Percentiles rank a stretch among this genome's conserved stretches.
Conservation (phyloP, 495 filamentous ascomycete genomes). For the Massariosphaeria phaeospora region DNA sequence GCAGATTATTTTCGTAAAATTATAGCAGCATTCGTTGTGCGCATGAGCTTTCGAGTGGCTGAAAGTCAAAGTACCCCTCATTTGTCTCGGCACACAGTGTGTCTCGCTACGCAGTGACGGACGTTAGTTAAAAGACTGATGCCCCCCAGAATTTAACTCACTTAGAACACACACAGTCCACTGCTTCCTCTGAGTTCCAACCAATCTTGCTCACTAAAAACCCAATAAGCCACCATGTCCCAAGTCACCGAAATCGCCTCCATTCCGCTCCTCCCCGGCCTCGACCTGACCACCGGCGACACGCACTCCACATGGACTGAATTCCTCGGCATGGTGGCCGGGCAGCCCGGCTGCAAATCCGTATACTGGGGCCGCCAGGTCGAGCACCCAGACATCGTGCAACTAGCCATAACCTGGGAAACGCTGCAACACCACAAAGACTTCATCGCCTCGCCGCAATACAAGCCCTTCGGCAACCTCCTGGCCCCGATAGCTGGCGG, state of each 20-base stretch:
- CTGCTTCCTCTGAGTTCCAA: too few species aligned
- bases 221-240: constrained; percentile 10
- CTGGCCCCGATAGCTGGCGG: constrained; percentile 11
- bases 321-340: constrained; percentile 8
- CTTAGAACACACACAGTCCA: not conserved
- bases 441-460: constrained; percentile 27
- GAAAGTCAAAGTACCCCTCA: constrained; percentile 1
- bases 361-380: constrained; percentile 28
- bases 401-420: constrained; percentile 33
- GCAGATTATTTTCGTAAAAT: constrained; percentile 3
- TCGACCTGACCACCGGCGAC: constrained; percentile 20
- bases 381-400: constrained; percentile 26
- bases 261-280: constrained; percentile 11
- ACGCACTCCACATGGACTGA: constrained; percentile 10
- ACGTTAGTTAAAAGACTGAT: too few species aligned
- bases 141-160: not conserved
- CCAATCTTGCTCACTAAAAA: too few species aligned
- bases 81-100: constrained; percentile 1
- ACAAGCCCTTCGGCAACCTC: constrained; percentile 14
- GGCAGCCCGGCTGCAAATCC: constrained; percentile 11
- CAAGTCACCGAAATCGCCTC: constrained; percentile 18
- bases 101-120: not conserved
- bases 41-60: not conserved
- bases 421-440: constrained; percentile 5
- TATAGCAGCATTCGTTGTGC: constrained; percentile 1